Evolutionary conservation across 257 asterid species (phyloP), one percentile per base, ranked within the genome.

Genomic region (Salvia miltiorrhiza): DNA sequence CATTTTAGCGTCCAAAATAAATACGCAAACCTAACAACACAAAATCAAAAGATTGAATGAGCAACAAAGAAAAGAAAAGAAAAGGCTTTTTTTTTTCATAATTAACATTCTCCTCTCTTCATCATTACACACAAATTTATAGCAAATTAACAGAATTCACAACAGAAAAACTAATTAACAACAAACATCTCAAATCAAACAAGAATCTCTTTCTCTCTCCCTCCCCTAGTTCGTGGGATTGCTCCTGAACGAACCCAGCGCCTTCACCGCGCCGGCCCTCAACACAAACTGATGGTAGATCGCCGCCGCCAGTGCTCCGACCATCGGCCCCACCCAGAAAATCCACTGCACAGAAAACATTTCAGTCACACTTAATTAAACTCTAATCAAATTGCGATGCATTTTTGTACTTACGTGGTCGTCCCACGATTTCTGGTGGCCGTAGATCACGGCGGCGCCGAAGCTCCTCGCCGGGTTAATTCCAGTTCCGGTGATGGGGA

Each of bases 221-320:
- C 2, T 17, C 4, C 8, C 58, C 74, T 78, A 92, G 81, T 89
- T 92, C 23, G 90, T 80, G 3, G 96, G 86, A 70, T 84, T 87
- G 92, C 96, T 92, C 75, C 98, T 85, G 90, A 92, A 92, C 24
- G 98, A 92, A 55, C 96, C 98, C 87, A 92, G 70, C 12, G 98
- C 98, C 80, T 89, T 89, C 5, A 83, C 76, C 0, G 95, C 96
- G 4, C 83, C 90, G 7, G 96, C 98, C 73, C 98, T 87, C 87
- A 92, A 78, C 40, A 92, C 74, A 61, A 78, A 92, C 82, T 89
- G 95, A 58, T 89, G 95, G 80, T 92, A 92, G 0, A 86, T 82
- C 67, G 96, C 96, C 61, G 98, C 98, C 33, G 81, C 87, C 67
- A 84, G 19, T 12, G 98, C 98, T 76, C 98, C 98, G 24, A 77